Evolutionary conservation across 345 rosid genomes (phyloP).

Genomic region (Barbarea vulgaris): DNA sequence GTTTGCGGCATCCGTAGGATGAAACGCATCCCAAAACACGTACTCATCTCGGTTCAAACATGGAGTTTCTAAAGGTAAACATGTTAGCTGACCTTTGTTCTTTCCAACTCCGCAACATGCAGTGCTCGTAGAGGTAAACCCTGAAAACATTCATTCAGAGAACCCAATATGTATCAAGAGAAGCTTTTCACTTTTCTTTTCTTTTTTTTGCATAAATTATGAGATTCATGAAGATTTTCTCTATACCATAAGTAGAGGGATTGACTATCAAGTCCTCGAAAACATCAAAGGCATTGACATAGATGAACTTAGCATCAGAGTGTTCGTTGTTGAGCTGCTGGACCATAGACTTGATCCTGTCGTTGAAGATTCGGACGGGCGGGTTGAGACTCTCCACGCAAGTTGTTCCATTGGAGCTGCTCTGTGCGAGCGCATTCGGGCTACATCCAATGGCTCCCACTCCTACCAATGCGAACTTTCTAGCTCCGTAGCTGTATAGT

Average conservation of each 20-base stretch:
- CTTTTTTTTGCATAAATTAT: neutral
- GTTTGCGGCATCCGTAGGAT: conserved; percentile 63
- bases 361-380: conserved; percentile 73
- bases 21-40: conserved; percentile 78
- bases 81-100: conserved; percentile 70
- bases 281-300: conserved; percentile 69
- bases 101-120: conserved; percentile 81
- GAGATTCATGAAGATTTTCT: neutral
- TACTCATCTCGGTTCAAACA: conserved; percentile 55
- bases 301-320: conserved; percentile 62
- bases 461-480: conserved; percentile 78
- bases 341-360: conserved; percentile 66
- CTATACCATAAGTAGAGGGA: conserved; percentile 55
- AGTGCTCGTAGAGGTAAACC: conserved; percentile 50
- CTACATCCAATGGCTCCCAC: conserved; percentile 88
- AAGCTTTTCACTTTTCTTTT: neutral
- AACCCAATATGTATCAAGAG: conserved; percentile 1
- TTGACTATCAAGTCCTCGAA: conserved; percentile 60
- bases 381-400: conserved; percentile 59
- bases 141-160: conserved; percentile 33
- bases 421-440: conserved; percentile 69
- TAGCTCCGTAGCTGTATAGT: conserved; percentile 72
- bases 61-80: conserved; percentile 59
- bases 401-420: conserved; percentile 63
- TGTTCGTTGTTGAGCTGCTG: conserved; percentile 54